These are phyloP conservation scores for Fusarium temperatum DNA, from an alignment of 2,329 filamentous ascomycete species.

Conservation along the genomic window DNA sequence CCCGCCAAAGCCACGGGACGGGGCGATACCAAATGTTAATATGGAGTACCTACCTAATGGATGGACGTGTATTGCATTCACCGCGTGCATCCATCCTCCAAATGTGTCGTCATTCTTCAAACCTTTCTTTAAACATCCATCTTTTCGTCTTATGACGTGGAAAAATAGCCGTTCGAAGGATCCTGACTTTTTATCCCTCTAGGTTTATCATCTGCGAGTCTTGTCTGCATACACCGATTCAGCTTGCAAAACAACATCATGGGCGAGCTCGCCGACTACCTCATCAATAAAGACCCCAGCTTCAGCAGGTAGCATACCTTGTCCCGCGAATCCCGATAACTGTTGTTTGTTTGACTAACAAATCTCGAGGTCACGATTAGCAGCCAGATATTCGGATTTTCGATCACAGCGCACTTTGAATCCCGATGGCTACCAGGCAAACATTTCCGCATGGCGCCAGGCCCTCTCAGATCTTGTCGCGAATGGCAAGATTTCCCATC, in stretches of 20 bases:
- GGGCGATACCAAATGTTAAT: background rate
- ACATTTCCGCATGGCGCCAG: conserved; percentile 80
- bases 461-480: conserved; percentile 75
- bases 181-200: background rate
- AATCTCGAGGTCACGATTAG: conserved; percentile 72
- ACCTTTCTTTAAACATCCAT: background rate
- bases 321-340: background rate
- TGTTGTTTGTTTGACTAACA: background rate
- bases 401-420: conserved; percentile 77
- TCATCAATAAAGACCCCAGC: conserved; percentile 67
- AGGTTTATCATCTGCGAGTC: background rate
- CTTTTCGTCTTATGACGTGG: background rate
- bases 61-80: conserved; percentile 10
- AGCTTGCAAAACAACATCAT: conserved; percentile 51
- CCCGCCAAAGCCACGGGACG: background rate
- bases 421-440: conserved; percentile 85
- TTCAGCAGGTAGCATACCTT: conserved; percentile 61
- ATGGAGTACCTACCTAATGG: background rate
- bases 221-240: background rate
- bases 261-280: conserved; percentile 75
- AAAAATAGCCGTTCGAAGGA: background rate
- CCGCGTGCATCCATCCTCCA: conserved; percentile 6
- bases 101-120: conserved; percentile 30
- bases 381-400: conserved; percentile 91
- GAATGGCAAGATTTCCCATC: conserved; percentile 62